Evolutionary conservation across 2,329 filamentous ascomycete genomes (phyloP).

Genomic region (Albifimbria verrucaria): DNA sequence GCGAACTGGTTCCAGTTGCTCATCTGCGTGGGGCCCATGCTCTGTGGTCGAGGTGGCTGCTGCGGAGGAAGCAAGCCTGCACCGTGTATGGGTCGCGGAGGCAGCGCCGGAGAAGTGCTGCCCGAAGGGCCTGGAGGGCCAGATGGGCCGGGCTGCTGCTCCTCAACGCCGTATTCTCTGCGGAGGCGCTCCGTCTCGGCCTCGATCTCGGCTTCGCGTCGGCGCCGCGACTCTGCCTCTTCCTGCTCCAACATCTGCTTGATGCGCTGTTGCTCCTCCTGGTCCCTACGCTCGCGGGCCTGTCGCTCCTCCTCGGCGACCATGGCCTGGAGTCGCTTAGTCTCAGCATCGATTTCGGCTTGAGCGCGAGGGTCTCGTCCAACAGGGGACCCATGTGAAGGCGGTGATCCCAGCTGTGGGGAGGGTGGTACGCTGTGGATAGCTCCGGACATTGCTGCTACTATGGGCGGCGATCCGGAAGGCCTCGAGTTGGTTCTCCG

Average conservation of each 20-base stretch:
- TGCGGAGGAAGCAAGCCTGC: conserved; percentile 21
- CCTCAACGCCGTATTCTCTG: conserved; percentile 61
- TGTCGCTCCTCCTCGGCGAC: conserved; percentile 48
- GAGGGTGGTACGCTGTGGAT: conserved; percentile 24
- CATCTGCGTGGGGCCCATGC: conserved; percentile 37
- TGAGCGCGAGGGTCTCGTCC: conserved; percentile 22
- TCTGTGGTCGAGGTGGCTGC: conserved; percentile 43
- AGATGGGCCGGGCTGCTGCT: conserved; percentile 29
- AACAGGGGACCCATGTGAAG: conserved; percentile 11
- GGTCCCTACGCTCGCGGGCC: conserved; percentile 55
- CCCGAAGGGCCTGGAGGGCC: conserved; percentile 15
- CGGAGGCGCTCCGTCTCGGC: conserved; percentile 80
- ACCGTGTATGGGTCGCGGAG: conserved; percentile 24
- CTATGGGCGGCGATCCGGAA: conserved; percentile 18
- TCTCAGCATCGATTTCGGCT: conserved; percentile 68
- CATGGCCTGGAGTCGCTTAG: conserved; percentile 62
- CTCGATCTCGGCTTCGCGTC: conserved; percentile 59
- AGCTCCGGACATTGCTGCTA: conserved; percentile 34
- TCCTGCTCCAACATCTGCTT: conserved; percentile 66
- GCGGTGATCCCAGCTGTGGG: conserved; percentile 12
- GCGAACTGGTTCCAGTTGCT: not conserved
- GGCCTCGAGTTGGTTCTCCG: conserved; percentile 39
- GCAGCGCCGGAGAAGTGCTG: conserved; percentile 29
- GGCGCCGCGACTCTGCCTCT: conserved; percentile 51
- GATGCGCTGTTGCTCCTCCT: conserved; percentile 51